Evolutionary conservation across 2,329 filamentous ascomycete species (phyloP).

Genomic region (Pyrenochaeta sp.): DNA sequence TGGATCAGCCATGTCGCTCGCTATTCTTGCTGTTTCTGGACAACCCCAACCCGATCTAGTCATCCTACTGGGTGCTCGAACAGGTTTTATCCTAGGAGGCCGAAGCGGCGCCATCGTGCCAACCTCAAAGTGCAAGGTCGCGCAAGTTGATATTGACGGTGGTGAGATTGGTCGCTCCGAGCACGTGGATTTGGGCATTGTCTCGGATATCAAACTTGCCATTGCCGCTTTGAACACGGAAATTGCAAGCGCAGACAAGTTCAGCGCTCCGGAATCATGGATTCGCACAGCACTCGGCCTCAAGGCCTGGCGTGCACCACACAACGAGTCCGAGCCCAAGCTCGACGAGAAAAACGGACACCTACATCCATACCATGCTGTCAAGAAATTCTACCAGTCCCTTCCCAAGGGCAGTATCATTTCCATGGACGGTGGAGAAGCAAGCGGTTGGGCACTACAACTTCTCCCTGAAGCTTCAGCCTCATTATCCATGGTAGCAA

Average conservation of each 20-base stretch:
- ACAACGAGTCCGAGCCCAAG: conserved; percentile 33
- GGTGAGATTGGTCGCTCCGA: conserved; percentile 54
- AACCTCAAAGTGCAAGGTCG: conserved; percentile 45
- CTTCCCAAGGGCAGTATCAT: conserved; percentile 50
- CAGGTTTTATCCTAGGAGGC: conserved; percentile 53
- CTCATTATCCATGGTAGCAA: conserved; percentile 34
- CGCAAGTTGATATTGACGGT: conserved; percentile 56
- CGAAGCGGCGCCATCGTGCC: conserved; percentile 52
- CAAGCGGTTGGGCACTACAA: conserved; percentile 48
- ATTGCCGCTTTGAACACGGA: conserved; percentile 36
- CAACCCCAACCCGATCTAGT: conserved; percentile 52
- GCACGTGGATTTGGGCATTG: conserved; percentile 53
- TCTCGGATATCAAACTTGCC: conserved; percentile 51
- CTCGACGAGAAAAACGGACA: conserved; percentile 36
- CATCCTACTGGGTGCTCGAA: conserved; percentile 53
- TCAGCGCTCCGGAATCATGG: conserved; percentile 32
- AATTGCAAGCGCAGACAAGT: conserved; percentile 10
- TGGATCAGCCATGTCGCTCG: conserved; percentile 48
- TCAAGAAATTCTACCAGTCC: conserved; percentile 48
- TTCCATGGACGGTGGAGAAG: conserved; percentile 54
- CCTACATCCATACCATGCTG: conserved; percentile 56
- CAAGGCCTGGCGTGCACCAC: conserved; percentile 26
- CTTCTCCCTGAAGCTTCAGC: conserved; percentile 33
- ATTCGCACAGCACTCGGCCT: conserved; percentile 35
- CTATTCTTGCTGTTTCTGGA: conserved; percentile 32